Evolutionary conservation across 2,329 filamentous ascomycete species (phyloP).

Genomic region (Diaporthe vexans): DNA sequence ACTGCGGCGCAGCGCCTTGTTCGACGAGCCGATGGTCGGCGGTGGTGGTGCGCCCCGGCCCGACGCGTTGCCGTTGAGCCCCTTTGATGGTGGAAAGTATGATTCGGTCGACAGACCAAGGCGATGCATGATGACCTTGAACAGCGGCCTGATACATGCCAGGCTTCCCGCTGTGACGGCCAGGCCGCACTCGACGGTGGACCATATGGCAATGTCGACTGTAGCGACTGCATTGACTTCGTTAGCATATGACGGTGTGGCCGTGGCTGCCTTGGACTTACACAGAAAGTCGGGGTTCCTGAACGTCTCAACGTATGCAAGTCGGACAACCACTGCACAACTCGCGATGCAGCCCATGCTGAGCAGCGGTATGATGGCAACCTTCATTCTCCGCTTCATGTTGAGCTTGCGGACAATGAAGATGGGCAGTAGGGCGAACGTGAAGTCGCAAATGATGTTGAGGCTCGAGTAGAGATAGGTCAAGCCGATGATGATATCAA

Average conservation of each 20-base stretch:
- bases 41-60: background rate
- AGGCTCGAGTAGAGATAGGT: conserved; percentile 66
- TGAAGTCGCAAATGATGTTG: conserved; percentile 65
- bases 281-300: conserved; percentile 59
- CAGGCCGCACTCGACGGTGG: conserved; percentile 61
- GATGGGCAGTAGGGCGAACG: conserved; percentile 65
- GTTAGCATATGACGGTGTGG: background rate
- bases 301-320: conserved; percentile 55
- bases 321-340: conserved; percentile 58
- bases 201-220: conserved; percentile 63
- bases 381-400: conserved; percentile 66
- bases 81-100: conserved; percentile 18
- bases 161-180: conserved; percentile 63
- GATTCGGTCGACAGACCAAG: conserved; percentile 45
- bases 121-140: conserved; percentile 51
- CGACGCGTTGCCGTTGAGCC: background rate
- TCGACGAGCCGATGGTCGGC: conserved; percentile 21
- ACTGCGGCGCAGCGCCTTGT: conserved; percentile 19
- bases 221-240: conserved; percentile 51
- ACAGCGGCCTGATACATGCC: conserved; percentile 61
- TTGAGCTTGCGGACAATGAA: conserved; percentile 68
- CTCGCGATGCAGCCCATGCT: conserved; percentile 69
- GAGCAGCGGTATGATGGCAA: conserved; percentile 65
- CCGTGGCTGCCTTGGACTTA: conserved; percentile 44
- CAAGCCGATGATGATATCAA: conserved; percentile 63